Evolutionary conservation across 2,329 filamentous ascomycete genomes (phyloP), one percentile per base, ranked within the genome.

Genomic region (Basipetospora chlamydospora): DNA sequence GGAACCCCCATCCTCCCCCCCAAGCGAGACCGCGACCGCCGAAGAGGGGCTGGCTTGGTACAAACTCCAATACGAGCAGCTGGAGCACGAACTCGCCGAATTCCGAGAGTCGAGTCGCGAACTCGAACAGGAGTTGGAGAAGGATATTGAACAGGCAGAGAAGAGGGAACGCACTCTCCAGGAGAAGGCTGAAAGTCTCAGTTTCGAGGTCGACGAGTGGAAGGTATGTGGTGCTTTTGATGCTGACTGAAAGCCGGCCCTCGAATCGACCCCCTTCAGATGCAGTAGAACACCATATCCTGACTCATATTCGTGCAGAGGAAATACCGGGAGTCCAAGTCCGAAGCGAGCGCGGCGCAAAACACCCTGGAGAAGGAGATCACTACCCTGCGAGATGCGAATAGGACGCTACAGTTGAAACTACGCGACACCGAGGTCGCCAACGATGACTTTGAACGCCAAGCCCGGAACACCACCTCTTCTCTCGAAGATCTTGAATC

Each of bases 361-460:
- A 87, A 80, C 51, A 66, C 68, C 4, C 70, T 98, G 37, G 87
- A 98, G 59, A 96, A 95, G 59, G 90, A 98, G 58, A 87, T 98
- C 49, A 98, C 90, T 6, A 80, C 73, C 7, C 68, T 98, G 48
- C 80, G 90, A 51, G 87, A 98, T 46, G 58, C 76, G 33, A 92
- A 86, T 56, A 70, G 90, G 45, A 77, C 79, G 3, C 60, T 95
- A 42, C 81, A 90, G 49, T 66, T 94, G 43, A 83, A 73, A 57
- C 64, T 98, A 40, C 79, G 90, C 46, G 90, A 98, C 56, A 94
- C 88, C 48, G 90, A 98, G 59, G 90, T 98, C 38, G 85, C 83
- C 54, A 98, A 96, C 61, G 90, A 98, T 65, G 90, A 98, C 58
- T 95, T 88, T 54, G 90, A 98, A 64, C 78, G 86, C 46, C 88